phyloP scores from a whole-genome alignment of 1,284 basidiomycete species.

The Ustilago sp. region DNA sequence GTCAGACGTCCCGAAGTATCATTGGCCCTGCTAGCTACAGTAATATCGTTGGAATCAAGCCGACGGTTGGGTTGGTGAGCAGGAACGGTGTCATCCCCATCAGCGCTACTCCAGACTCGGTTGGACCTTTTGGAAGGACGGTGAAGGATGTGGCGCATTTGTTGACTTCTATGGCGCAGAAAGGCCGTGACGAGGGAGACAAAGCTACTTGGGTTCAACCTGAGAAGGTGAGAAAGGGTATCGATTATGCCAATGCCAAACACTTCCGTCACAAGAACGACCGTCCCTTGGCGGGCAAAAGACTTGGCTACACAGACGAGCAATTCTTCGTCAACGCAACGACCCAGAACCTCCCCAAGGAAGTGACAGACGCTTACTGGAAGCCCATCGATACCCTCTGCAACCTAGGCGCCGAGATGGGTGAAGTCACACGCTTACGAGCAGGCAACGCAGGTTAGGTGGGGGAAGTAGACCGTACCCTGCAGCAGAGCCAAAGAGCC shows the following conservation, averaged over 20 bases:
- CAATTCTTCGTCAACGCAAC: constrained; percentile 36
- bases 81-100: constrained; percentile 45
- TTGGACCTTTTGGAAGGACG: constrained; percentile 36
- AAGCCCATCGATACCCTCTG: constrained; percentile 21
- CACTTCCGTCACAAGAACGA: constrained; percentile 16
- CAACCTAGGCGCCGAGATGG: constrained; percentile 29
- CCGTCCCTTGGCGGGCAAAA: constrained; percentile 14
- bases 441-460: constrained; percentile 75
- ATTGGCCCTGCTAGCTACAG: constrained; percentile 49
- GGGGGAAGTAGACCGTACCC: constrained; percentile 73
- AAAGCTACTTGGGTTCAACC: constrained; percentile 39
- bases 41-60: constrained; percentile 53
- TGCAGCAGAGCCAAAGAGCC: constrained; percentile 76
- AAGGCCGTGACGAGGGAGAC: constrained; percentile 36
- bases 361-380: constrained; percentile 21
- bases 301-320: constrained; percentile 26
- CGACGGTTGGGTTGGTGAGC: constrained; percentile 47
- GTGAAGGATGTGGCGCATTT: constrained; percentile 50
- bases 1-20: constrained; percentile 73
- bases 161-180: constrained; percentile 43
- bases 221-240: constrained; percentile 17
- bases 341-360: constrained; percentile 24
- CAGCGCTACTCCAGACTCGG: constrained; percentile 43
- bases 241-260: constrained; percentile 25
- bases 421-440: constrained; percentile 74